phyloP scores from a whole-genome alignment of 805 yeast genomes.

The Peterozyma xylosa region DNA sequence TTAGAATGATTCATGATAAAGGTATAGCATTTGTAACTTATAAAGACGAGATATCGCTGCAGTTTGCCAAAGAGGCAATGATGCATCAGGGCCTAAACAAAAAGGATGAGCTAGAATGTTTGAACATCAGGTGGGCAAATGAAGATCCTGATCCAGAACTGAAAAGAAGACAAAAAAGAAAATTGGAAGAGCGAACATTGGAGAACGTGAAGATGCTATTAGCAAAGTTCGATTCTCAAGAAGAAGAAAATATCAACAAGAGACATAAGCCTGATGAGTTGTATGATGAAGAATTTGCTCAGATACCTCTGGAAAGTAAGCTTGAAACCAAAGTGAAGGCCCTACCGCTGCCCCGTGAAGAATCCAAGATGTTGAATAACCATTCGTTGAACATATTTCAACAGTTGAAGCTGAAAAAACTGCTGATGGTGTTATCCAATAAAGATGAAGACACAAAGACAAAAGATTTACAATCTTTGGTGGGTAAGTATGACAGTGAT shows the following conservation, averaged over 20 bases:
- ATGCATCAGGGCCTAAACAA: conserved; percentile 58
- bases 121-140: conserved; percentile 80
- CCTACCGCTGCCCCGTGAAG: no score
- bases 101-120: conserved; percentile 49
- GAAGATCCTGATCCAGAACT: conserved; percentile 79
- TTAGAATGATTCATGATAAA: conserved; percentile 52
- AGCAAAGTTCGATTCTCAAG: conserved; percentile 21
- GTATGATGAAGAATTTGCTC: not conserved
- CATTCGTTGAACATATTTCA: not conserved
- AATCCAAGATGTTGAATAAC: not conserved
- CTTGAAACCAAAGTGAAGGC: conserved; percentile 8
- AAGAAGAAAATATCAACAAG: conserved; percentile 14
- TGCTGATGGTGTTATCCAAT: not conserved
- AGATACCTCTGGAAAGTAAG: not conserved
- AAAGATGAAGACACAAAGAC: conserved; percentile 3
- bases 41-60: conserved; percentile 66
- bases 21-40: conserved; percentile 77
- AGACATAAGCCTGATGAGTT: not conserved
- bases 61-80: conserved; percentile 96
- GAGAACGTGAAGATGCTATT: conserved; percentile 42
- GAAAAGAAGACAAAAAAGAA: conserved; percentile 37
- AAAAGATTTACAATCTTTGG: not conserved
- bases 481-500: conserved; percentile 3
- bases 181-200: conserved; percentile 44
- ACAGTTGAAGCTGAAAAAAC: not conserved